Base-by-base conservation (phyloP, 345 rosid genomes). In the Syzygium oleosum region DNA sequence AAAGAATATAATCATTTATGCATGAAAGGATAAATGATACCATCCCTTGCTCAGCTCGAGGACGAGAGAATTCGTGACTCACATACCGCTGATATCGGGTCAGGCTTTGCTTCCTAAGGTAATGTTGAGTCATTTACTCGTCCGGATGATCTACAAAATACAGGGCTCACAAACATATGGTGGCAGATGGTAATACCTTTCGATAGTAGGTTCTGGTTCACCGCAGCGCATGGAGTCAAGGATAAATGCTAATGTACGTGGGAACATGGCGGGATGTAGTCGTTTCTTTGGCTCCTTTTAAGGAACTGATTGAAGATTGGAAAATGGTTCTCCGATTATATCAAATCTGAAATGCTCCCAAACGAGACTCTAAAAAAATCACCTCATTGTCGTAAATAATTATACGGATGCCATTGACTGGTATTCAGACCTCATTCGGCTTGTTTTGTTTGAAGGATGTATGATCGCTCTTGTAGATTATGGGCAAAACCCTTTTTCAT, bases 1-100 rank as follows among this genome's bases (percentile, higher is more conserved):
- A 91, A 78, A 95, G 95, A 91, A 93, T 96, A 9, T 99, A 97
- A 92, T 91, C 95, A 73, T 91, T 93, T 61, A 95, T 97, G 98
- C 96, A 92, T 5, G 96, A 95, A 87, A 91, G 91, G 77, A 95
- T 4, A 41, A 41, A 41, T 41, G 43, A 41, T 41, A 41, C 43
- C 43, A 41, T 41, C 43, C 34, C 73, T 61, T n/a, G 73, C n/a
- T 61, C 73, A 1, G 38, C 34, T 61, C 1, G 4, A 61, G 73
- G 1, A 34, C n/a, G 73, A 61, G 73, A 61, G 38, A 13, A 61
- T 13, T 61, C 2, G 0, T 1, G 34, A n/a, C 17, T n/a, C 2
- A 2, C 10, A 3, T 17, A 61, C 34, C 73, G n/a, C 73, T 61
- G 38, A 61, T 61, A n/a, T 61, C 14, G 73, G n/a, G 73, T n/a